Conservation (phyloP, 495 filamentous ascomycete genomes). For the Tirmania nivea region DNA sequence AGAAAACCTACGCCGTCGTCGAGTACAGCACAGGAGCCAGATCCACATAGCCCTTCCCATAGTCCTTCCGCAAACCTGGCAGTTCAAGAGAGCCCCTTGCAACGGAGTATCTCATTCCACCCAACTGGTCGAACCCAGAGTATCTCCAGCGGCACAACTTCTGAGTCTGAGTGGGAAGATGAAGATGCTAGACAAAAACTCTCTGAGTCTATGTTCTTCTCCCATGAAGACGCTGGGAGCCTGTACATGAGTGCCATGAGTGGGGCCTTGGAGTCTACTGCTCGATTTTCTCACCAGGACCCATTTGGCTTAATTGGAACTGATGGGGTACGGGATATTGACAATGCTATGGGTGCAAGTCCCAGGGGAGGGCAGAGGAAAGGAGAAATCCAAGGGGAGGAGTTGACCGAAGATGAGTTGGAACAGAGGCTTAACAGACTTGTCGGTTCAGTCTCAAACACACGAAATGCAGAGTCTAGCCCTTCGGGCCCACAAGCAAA, state of each 20-base stretch:
- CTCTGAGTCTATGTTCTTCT: slow-evolving; percentile 55
- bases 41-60: too few species aligned
- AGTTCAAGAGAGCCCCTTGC: background rate
- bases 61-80: slow-evolving; percentile 9
- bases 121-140: background rate
- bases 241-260: slow-evolving; percentile 78
- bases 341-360: background rate
- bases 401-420: slow-evolving; percentile 16
- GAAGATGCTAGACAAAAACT: slow-evolving; percentile 14
- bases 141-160: slow-evolving; percentile 23
- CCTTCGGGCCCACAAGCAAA: background rate
- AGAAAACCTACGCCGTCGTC: too few species aligned
- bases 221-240: slow-evolving; percentile 79
- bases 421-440: slow-evolving; percentile 11
- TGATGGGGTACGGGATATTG: slow-evolving; percentile 3
- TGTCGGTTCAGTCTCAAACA: background rate
- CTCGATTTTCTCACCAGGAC: slow-evolving; percentile 29
- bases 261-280: slow-evolving; percentile 6
- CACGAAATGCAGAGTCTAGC: background rate
- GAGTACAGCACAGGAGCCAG: too few species aligned
- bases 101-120: slow-evolving; percentile 8
- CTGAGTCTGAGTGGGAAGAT: slow-evolving; percentile 21
- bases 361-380: slow-evolving; percentile 3
- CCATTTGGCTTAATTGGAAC: background rate
- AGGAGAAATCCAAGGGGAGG: slow-evolving; percentile 9